Conservation (phyloP, 495 filamentous ascomycete species). For the Cudoniella acicularis region DNA sequence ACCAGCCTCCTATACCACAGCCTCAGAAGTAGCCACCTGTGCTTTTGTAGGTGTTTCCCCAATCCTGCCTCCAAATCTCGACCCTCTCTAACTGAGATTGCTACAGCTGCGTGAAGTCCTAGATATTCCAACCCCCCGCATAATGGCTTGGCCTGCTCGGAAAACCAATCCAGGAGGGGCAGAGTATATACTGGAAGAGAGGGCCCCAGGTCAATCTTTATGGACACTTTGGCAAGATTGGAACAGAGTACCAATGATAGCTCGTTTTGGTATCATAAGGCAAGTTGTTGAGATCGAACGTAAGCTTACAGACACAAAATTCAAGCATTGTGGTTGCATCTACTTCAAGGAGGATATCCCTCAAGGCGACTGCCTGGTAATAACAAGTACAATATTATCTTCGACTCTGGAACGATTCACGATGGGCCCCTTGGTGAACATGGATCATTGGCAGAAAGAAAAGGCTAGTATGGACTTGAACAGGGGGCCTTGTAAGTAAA, state of each 20-base stretch:
- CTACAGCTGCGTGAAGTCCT: not conserved
- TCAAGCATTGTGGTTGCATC: no score
- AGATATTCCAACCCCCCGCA: not conserved
- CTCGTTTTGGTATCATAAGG: no score
- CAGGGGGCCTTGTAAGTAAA: conserved; percentile 3
- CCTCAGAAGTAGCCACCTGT: conserved; percentile 41
- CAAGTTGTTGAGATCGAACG: no score
- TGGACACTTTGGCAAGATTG: no score
- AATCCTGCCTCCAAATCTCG: conserved; percentile 7
- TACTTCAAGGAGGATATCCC: no score
- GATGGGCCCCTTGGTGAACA: conserved; percentile 1
- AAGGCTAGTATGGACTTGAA: not conserved
- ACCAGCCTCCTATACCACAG: conserved; percentile 33
- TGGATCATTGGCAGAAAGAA: not conserved
- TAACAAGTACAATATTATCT: conserved; percentile 1
- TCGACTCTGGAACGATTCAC: conserved; percentile 8
- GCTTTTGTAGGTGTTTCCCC: conserved; percentile 34
- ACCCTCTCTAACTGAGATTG: not conserved
- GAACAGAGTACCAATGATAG: not conserved
- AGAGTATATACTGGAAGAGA: conserved; percentile 13
- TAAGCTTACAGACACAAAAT: no score
- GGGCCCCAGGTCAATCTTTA: conserved; percentile 3
- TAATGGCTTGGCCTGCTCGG: not conserved
- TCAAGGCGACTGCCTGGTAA: no score
- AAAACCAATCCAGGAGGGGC: conserved; percentile 9